Conservation (phyloP, 2,329 filamentous ascomycete species). For the Ascomycota sp. region DNA sequence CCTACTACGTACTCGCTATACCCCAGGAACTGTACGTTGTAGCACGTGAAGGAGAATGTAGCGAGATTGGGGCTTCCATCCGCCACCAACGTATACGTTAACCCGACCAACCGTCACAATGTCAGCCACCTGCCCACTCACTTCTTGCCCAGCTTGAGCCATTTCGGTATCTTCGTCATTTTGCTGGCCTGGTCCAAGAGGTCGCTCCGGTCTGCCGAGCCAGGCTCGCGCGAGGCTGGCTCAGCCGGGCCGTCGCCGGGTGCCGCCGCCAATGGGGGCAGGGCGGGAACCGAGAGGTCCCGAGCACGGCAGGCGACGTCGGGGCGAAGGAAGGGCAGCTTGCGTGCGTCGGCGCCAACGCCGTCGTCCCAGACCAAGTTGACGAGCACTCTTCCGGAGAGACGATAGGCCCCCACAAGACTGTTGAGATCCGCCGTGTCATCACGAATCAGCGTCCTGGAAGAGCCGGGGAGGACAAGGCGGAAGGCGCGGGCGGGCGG, state of each 20-base stretch:
- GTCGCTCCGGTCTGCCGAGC: too few species aligned
- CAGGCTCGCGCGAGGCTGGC: too few species aligned
- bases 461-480: constrained; percentile 36
- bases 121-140: constrained; percentile 9
- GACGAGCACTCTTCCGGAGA: constrained; percentile 49
- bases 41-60: too few species aligned
- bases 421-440: constrained; percentile 22
- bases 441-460: constrained; percentile 25
- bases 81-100: too few species aligned
- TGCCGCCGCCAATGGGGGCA: constrained; percentile 18
- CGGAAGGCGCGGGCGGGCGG: constrained; percentile 43
- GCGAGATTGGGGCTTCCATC: too few species aligned
- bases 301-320: constrained; percentile 33
- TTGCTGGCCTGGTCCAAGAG: too few species aligned
- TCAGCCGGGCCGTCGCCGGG: constrained; percentile 3
- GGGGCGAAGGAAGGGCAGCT: constrained; percentile 33
- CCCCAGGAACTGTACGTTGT: too few species aligned
- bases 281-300: constrained; percentile 41
- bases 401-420: constrained; percentile 50
- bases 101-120: constrained; percentile 1
- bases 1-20: too few species aligned
- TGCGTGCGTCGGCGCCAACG: constrained; percentile 32
- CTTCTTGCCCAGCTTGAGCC: constrained; percentile 55
- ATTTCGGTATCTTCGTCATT: constrained; percentile 37
- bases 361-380: constrained; percentile 52